These are phyloP conservation scores for Globisporangium yorkense DNA, from an alignment of 352 stramenopile genomes.

Conservation along the genomic window DNA sequence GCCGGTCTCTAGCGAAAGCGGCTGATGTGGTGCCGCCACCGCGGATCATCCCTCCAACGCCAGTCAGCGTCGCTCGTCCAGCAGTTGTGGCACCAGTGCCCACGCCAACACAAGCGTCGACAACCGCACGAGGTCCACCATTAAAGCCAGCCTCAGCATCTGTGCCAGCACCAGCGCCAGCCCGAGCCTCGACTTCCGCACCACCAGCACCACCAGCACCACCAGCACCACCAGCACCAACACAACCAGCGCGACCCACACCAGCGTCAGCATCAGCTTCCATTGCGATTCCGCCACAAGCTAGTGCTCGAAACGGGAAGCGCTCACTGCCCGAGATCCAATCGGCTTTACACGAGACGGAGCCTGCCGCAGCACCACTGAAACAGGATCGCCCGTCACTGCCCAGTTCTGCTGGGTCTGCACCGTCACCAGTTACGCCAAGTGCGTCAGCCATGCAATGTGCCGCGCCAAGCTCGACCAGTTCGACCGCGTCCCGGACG, in stretches of 20 bases:
- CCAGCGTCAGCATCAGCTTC: background rate
- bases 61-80: background rate
- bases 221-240: background rate
- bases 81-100: background rate
- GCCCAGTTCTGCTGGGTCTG: background rate
- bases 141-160: background rate
- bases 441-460: background rate
- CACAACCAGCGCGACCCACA: background rate
- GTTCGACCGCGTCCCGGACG: background rate
- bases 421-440: background rate
- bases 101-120: background rate
- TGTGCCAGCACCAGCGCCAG: background rate
- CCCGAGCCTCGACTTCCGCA: background rate
- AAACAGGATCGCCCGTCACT: background rate
- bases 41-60: background rate
- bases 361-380: background rate
- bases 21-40: background rate
- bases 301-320: background rate
- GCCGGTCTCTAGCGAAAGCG: background rate
- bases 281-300: background rate
- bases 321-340: background rate
- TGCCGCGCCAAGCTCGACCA: conserved; percentile 2
- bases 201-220: background rate
- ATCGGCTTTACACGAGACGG: background rate
- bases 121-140: background rate